Evolutionary conservation across 352 stramenopile genomes (phyloP), one percentile per base, ranked within the genome.

Genomic region (Phytopythium aichiense): DNA sequence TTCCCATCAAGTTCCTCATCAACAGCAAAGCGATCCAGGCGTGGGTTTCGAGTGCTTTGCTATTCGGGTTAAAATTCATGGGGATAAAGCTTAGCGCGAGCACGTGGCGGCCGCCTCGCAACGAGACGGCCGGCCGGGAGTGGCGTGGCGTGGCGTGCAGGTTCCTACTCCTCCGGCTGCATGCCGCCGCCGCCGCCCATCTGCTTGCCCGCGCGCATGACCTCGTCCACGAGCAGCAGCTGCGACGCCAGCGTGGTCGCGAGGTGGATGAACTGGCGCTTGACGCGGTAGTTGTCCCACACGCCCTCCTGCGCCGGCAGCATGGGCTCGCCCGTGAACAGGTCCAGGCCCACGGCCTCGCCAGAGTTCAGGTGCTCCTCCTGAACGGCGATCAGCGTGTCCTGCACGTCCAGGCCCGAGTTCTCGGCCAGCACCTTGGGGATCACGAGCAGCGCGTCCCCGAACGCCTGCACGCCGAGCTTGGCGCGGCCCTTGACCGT

Each of bases 261-360:
- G 40, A 99, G 81, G 77, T 99, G 97, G 50, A 99, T 92, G 66
- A 96, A 98, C 74, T 99, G 97, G 65, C 96, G 91, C 85, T 99
- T 99, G 56, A 99, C 97, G 58, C 95, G 91, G 78, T 99, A 98
- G 81, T 98, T 99, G 78, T 99, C 89, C 94, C 96, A 99, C 59
- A 99, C 90, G 53, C 98, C 98, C 68, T 98, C 89, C 68, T 98
- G 89, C 43, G 86, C 92, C 4, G 97, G 96, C 56, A 99, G 77
- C 86, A 99, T 99, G 13, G 94, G 87, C 70, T 99, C 94, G 56
- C 98, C 98, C 20, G 95, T 98, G 59, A 94, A 91, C 30, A 98
- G 83, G 72, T 99, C 94, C 38, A 99, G 87, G 42, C 98, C 98
- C 7, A 99, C 94, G 23, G 96, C 73, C 67, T 92, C 84, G 33